Conservation (phyloP, 2,329 filamentous ascomycete species). For the Lojkania enalia region DNA sequence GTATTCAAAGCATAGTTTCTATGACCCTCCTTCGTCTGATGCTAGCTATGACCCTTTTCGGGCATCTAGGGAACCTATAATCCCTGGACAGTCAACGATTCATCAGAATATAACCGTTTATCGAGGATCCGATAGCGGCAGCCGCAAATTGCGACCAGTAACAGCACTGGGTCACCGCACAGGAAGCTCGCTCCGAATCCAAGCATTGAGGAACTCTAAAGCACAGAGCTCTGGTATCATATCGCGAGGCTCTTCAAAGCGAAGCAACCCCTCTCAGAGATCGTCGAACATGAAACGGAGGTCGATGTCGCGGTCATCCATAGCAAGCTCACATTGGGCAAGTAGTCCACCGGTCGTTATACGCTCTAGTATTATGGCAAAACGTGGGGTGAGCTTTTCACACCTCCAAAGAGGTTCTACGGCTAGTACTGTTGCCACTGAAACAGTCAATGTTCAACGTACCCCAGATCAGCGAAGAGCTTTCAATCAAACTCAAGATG, state of each 20-base stretch:
- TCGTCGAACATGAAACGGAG: slow-evolving; percentile 24
- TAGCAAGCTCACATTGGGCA: slow-evolving; percentile 52
- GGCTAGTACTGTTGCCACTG: slow-evolving; percentile 44
- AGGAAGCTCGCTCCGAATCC: slow-evolving; percentile 48
- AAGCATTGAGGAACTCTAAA: slow-evolving; percentile 43
- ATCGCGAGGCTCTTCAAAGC: slow-evolving; percentile 38
- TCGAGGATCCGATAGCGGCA: slow-evolving; percentile 47
- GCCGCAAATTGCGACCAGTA: slow-evolving; percentile 41
- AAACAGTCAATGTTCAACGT: slow-evolving; percentile 29
- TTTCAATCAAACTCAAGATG: slow-evolving; percentile 26
- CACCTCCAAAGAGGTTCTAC: slow-evolving; percentile 56
- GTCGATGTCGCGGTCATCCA: slow-evolving; percentile 46
- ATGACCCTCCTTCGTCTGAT: slow-evolving; percentile 53
- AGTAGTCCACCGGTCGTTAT: slow-evolving; percentile 53
- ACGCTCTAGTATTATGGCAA: slow-evolving; percentile 58
- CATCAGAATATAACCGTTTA: slow-evolving; percentile 72
- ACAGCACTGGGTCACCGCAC: slow-evolving; percentile 46
- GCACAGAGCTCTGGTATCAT: slow-evolving; percentile 30
- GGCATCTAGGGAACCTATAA: slow-evolving; percentile 62
- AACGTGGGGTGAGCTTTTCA: slow-evolving; percentile 65
- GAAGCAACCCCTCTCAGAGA: slow-evolving; percentile 34
- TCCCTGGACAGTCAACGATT: slow-evolving; percentile 53
- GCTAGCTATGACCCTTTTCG: slow-evolving; percentile 85
- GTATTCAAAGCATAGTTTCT: slow-evolving; percentile 53
- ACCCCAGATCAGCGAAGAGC: slow-evolving; percentile 37